phyloP scores from a whole-genome alignment of 768 basidiomycete species.

The Wakefieldia striispora region DNA sequence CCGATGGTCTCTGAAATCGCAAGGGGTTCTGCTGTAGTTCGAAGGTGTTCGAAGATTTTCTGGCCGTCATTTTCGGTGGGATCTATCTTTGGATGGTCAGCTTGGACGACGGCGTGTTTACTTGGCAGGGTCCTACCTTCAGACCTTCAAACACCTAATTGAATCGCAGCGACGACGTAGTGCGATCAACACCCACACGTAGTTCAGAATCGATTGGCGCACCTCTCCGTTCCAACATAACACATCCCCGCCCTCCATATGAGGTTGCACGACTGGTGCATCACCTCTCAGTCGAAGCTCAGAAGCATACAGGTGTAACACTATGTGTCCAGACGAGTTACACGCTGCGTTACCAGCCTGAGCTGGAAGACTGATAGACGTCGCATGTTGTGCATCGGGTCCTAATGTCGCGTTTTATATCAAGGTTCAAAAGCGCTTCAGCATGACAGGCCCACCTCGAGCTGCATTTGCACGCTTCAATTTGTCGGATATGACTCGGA shows the following conservation, averaged over 20 bases:
- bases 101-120: not conserved
- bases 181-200: not conserved
- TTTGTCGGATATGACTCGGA: slow-evolving; percentile 25
- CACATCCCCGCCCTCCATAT: slow-evolving; percentile 51
- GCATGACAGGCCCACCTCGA: slow-evolving; percentile 44
- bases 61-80: slow-evolving; percentile 71
- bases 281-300: slow-evolving; percentile 73
- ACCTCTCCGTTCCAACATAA: slow-evolving; percentile 91
- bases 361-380: slow-evolving; percentile 19
- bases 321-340: slow-evolving; percentile 19
- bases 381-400: slow-evolving; percentile 56
- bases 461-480: slow-evolving; percentile 51
- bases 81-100: slow-evolving; percentile 44
- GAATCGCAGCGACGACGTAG: not conserved
- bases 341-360: slow-evolving; percentile 8
- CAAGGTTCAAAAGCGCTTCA: not conserved
- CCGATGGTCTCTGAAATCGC: slow-evolving; percentile 54
- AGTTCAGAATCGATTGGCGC: slow-evolving; percentile 9
- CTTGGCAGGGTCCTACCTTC: slow-evolving; percentile 43
- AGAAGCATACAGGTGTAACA: slow-evolving; percentile 60
- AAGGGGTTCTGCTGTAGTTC: slow-evolving; percentile 23
- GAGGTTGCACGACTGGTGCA: slow-evolving; percentile 63
- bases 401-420: slow-evolving; percentile 41
- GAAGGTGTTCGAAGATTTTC: slow-evolving; percentile 42
- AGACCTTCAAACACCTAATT: slow-evolving; percentile 73